Percentiles rank a stretch among this genome's conserved stretches.
Conservation (phyloP, 805 yeast species). For the Wickerhamiella vanderwaltii region DNA sequence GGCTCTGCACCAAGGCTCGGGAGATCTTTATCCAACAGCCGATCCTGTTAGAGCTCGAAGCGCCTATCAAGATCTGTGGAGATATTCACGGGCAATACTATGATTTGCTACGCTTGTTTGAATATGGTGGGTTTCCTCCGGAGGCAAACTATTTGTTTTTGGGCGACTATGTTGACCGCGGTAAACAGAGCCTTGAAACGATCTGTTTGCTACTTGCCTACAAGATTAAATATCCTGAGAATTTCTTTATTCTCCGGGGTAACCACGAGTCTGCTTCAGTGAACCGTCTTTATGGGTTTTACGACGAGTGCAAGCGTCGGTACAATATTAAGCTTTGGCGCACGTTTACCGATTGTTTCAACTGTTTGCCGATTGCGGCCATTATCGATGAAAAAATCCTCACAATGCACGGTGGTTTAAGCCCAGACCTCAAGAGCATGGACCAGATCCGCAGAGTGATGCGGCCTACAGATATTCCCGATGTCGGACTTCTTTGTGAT, state of each 20-base stretch:
- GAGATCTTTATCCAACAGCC: conserved; percentile 98
- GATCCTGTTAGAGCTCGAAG: conserved; percentile 85
- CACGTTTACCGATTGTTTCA: conserved; percentile 96
- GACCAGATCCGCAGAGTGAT: conserved; percentile 96
- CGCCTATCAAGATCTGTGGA: conserved; percentile 91
- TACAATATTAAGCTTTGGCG: conserved; percentile 98
- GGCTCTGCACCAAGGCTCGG: conserved; percentile 92
- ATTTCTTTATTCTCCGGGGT: conserved; percentile 92
- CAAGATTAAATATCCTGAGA: conserved; percentile 96
- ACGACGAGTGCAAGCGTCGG: conserved; percentile 94
- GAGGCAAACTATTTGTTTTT: conserved; percentile 91
- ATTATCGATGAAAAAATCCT: conserved; percentile 95
- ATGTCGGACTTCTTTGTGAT: conserved; percentile 92
- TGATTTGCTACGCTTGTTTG: conserved; percentile 86
- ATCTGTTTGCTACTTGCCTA: conserved; percentile 88
- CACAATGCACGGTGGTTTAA: conserved; percentile 97
- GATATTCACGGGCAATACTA: conserved; percentile 98
- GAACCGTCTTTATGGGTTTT: conserved; percentile 94
- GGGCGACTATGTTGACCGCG: conserved; percentile 98
- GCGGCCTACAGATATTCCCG: conserved; percentile 99
- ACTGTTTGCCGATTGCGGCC: conserved; percentile 97
- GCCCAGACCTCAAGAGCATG: conserved; percentile 96
- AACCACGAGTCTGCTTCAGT: conserved; percentile 98
- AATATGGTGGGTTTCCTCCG: conserved; percentile 98
- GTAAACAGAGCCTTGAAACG: conserved; percentile 93